Evolutionary conservation across 2,329 filamentous ascomycete genomes (phyloP), one percentile per base, ranked within the genome.

Genomic region (Geosmithia flava): DNA sequence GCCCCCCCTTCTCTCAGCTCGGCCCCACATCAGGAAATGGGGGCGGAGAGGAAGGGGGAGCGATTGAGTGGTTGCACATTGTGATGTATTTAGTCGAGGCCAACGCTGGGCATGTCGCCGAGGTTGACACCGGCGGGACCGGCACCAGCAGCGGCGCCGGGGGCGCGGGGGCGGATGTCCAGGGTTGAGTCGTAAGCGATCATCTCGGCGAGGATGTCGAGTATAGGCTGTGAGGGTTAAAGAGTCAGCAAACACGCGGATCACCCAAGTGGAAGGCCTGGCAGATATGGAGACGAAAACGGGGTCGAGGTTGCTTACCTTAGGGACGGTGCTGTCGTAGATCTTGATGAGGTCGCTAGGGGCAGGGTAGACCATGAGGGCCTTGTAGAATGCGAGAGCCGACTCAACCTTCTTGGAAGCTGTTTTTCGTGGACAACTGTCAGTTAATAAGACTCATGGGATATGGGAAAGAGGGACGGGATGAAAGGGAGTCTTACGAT

Each of bases 271-370:
- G 23, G 23, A 27, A 8, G 20, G 15, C n/a, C n/a, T n/a, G 16
- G 41, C 2, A 43, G 45, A 17, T 37, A 27, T 13, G 45, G 11
- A 19, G 29, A 20, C n/a, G 19, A 42, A 41, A 45, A n/a, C 45
- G 29, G 33, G 19, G 43, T 8, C 10, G 50, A 15, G 30, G 33
- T 16, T 29, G 45, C 59, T 52, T 58, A 88, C 90, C 85, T 96
- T 96, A 58, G 91, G 85, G 44, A 97, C 90, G 30, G 93, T 97
- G 80, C 95, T 95, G 68, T 98, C 93, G 69, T 98, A 98, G 67
- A 98, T 95, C 60, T 79, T 80, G 65, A 98, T 96, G 59, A 98
- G 75, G 62, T 97, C 93, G 58, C 83, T 79, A 13, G 91, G 93
- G 59, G 87, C 85, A 47, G 93, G 93, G 71, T 98, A 98, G 58